phyloP scores from a whole-genome alignment of 1,139 yeast genomes.

The Scheffersomyces insectosa region DNA sequence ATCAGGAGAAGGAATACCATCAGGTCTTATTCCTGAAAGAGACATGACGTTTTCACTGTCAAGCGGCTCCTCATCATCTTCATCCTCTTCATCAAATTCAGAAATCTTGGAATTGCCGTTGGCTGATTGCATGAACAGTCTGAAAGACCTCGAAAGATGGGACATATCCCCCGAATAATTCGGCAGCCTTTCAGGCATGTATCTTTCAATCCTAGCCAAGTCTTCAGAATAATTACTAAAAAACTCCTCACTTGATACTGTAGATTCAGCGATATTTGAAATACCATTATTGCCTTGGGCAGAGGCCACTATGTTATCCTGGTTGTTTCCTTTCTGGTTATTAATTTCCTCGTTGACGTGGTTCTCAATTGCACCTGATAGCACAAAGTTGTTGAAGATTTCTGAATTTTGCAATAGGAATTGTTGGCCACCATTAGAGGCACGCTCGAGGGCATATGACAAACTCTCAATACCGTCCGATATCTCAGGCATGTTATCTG shows the following conservation, averaged over 20 bases:
- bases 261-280: not conserved
- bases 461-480: constrained; percentile 30
- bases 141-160: constrained; percentile 6
- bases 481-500: constrained; percentile 15
- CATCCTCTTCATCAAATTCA: constrained; percentile 12
- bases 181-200: constrained; percentile 11
- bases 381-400: constrained; percentile 27
- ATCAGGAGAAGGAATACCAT: constrained; percentile 9
- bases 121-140: constrained; percentile 1
- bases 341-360: not conserved
- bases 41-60: constrained; percentile 1
- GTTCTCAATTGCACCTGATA: constrained; percentile 8
- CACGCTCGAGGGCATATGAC: constrained; percentile 29
- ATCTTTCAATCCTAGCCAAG: constrained; percentile 15
- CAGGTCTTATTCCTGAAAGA: constrained; percentile 2
- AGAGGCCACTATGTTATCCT: constrained; percentile 3
- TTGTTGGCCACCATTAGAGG: constrained; percentile 28
- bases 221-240: constrained; percentile 16
- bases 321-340: constrained; percentile 4
- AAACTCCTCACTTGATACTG: not conserved
- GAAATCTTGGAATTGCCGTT: not conserved
- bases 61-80: constrained; percentile 3
- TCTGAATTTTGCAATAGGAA: constrained; percentile 31
- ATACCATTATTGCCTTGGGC: not conserved
- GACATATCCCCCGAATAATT: constrained; percentile 12